Conservation (phyloP, 108 stramenopile species). For the Mediolabrus comicus region DNA sequence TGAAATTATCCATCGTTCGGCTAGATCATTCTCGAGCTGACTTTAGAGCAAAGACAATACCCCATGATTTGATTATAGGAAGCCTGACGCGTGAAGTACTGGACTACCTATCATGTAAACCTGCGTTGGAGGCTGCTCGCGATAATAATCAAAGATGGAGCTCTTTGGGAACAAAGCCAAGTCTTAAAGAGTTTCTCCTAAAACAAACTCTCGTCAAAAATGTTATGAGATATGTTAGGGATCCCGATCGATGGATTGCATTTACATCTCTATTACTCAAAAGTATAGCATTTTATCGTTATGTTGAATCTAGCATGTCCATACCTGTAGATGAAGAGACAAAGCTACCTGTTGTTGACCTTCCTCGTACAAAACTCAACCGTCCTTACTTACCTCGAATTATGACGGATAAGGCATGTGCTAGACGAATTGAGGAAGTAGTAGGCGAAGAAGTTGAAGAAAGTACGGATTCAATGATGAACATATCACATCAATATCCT, state of each 20-base stretch:
- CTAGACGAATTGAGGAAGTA: background rate
- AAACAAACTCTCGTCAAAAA: too few species aligned
- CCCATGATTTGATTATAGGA: background rate
- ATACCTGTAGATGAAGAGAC: background rate
- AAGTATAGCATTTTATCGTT: conserved; percentile 57
- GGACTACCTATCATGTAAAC: background rate
- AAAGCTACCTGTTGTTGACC: conserved; percentile 35
- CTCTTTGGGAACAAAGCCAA: background rate
- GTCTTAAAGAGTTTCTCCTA: background rate
- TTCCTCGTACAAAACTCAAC: conserved; percentile 66
- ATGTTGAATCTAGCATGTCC: background rate
- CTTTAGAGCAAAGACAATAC: background rate
- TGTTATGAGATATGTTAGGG: conserved; percentile 46
- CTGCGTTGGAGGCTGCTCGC: background rate
- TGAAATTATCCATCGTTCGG: background rate
- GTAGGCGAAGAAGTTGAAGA: conserved; percentile 11
- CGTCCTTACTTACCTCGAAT: conserved; percentile 70
- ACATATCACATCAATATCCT: conserved; percentile 81
- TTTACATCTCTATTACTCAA: conserved; percentile 66
- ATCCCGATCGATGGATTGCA: conserved; percentile 58
- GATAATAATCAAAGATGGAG: background rate
- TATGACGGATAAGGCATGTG: background rate
- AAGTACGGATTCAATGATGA: conserved; percentile 40
- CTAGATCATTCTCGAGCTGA: conserved; percentile 24
- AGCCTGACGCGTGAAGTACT: background rate